A percentile compares a stretch with the other conserved stretches of the same genome.
Conservation (phyloP, 257 asterid genomes). For the Asclepias syriaca region DNA sequence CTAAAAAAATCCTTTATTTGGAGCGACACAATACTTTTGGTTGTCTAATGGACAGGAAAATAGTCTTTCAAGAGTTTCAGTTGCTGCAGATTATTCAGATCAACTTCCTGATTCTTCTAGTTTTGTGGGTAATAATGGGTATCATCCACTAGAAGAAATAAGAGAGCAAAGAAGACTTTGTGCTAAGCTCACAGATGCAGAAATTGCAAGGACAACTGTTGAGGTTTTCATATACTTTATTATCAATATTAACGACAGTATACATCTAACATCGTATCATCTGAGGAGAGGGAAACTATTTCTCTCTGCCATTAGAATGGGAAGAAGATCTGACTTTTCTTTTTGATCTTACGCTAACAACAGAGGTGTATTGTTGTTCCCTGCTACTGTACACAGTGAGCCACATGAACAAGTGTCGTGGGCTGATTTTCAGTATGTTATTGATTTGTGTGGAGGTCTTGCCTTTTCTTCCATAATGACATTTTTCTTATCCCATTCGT, state of each 20-base stretch:
- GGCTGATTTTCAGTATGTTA: slow-evolving; percentile 62
- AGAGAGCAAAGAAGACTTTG: slow-evolving; percentile 40
- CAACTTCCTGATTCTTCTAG: slow-evolving; percentile 66
- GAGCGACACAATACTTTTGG: slow-evolving; percentile 45
- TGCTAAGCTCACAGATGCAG: slow-evolving; percentile 58
- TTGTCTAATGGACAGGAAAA: slow-evolving; percentile 33
- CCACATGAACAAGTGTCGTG: slow-evolving; percentile 71
- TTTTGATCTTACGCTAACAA: slow-evolving; percentile 45
- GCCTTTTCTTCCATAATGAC: slow-evolving; percentile 10
- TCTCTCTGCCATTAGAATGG: slow-evolving; percentile 1
- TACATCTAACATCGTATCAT: slow-evolving; percentile 1
- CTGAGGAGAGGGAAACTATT: not conserved
- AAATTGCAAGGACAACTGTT: slow-evolving; percentile 69
- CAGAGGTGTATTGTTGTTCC: slow-evolving; percentile 56
- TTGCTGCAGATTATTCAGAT: slow-evolving; percentile 85
- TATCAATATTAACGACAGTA: not conserved
- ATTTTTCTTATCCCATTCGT: not conserved
- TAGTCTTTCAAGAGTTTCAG: slow-evolving; percentile 51
- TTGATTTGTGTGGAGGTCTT: slow-evolving; percentile 74
- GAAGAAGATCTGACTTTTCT: slow-evolving; percentile 16
- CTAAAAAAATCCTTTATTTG: slow-evolving; percentile 44
- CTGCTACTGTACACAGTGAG: slow-evolving; percentile 58
- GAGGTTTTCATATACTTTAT: slow-evolving; percentile 39
- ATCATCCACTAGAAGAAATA: slow-evolving; percentile 83
- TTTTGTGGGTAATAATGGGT: slow-evolving; percentile 36